Evolutionary conservation across 805 yeast species (phyloP).

Genomic region (Metschnikowia colocasiae): DNA sequence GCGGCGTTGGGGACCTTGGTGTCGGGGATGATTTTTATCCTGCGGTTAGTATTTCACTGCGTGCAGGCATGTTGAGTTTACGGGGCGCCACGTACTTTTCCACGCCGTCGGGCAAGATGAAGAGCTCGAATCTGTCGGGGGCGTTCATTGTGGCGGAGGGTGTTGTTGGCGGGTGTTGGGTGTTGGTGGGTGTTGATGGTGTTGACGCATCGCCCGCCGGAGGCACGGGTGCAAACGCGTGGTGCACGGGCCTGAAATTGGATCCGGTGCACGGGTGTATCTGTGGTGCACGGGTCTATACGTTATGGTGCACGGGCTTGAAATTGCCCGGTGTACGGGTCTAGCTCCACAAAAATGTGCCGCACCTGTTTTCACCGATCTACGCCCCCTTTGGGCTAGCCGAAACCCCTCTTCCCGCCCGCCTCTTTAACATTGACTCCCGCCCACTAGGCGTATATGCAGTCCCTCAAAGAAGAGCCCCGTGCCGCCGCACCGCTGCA

Average conservation of each 20-base stretch:
- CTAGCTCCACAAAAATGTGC: too few relatives aligned
- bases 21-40: slow-evolving; percentile 86
- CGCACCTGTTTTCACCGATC: too few relatives aligned
- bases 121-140: slow-evolving; percentile 97
- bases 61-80: not conserved
- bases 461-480: not conserved
- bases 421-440: too few relatives aligned
- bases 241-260: too few relatives aligned
- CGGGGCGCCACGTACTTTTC: slow-evolving; percentile 59
- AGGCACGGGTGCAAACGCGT: not conserved
- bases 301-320: too few relatives aligned
- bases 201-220: not conserved
- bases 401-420: too few relatives aligned
- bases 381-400: too few relatives aligned
- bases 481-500: not conserved
- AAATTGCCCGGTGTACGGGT: not conserved
- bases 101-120: slow-evolving; percentile 95
- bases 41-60: slow-evolving; percentile 24
- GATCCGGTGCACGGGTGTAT: not conserved
- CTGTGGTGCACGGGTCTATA: not conserved
- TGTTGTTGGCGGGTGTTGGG: too few relatives aligned
- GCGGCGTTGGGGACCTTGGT: slow-evolving; percentile 94
- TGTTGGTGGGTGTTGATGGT: too few relatives aligned
- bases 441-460: not conserved
- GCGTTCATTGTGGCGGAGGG: slow-evolving; percentile 71